These are phyloP conservation scores for Paramyrothecium roridum DNA, from an alignment of 2,329 filamentous ascomycete genomes.

Conservation along the genomic window DNA sequence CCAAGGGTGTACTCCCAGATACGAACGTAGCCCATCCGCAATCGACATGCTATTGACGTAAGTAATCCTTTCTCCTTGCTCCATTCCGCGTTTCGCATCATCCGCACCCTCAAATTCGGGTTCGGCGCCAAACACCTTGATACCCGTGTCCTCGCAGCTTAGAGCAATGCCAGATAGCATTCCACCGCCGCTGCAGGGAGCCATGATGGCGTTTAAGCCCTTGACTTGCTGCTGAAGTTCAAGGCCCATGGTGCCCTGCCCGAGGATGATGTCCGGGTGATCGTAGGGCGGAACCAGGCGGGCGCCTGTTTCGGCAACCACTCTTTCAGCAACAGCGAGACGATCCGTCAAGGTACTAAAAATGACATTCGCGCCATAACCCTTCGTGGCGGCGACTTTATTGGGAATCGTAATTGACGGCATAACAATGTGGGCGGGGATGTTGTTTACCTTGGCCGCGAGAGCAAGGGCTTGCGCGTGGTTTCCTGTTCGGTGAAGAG, in stretches of 20 bases:
- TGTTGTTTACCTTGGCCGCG: conserved; percentile 62
- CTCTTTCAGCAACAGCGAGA: conserved; percentile 63
- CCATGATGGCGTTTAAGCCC: conserved; percentile 62
- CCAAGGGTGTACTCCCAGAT: conserved; percentile 70
- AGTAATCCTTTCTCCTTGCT: conserved; percentile 55
- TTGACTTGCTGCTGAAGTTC: conserved; percentile 68
- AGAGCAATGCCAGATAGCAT: conserved; percentile 74
- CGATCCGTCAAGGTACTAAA: conserved; percentile 67
- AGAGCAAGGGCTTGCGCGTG: conserved; percentile 82
- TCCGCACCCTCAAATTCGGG: conserved; percentile 73
- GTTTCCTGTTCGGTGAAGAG: conserved; percentile 55
- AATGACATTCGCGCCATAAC: conserved; percentile 13
- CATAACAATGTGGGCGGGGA: conserved; percentile 81
- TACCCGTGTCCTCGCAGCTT: conserved; percentile 61
- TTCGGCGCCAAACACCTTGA: conserved; percentile 74
- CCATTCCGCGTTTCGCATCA: conserved; percentile 66
- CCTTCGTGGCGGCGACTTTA: conserved; percentile 29
- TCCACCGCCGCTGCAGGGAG: conserved; percentile 76
- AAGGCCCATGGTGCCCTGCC: conserved; percentile 74
- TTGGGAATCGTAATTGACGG: conserved; percentile 68
- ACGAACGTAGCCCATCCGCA: conserved; percentile 75
- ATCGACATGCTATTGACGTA: conserved; percentile 69
- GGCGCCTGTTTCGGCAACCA: conserved; percentile 64
- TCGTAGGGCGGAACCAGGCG: conserved; percentile 78
- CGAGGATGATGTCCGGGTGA: conserved; percentile 77